These are phyloP conservation scores for Dentipellis fragilis DNA, from an alignment of 768 basidiomycete species.

Conservation along the genomic window DNA sequence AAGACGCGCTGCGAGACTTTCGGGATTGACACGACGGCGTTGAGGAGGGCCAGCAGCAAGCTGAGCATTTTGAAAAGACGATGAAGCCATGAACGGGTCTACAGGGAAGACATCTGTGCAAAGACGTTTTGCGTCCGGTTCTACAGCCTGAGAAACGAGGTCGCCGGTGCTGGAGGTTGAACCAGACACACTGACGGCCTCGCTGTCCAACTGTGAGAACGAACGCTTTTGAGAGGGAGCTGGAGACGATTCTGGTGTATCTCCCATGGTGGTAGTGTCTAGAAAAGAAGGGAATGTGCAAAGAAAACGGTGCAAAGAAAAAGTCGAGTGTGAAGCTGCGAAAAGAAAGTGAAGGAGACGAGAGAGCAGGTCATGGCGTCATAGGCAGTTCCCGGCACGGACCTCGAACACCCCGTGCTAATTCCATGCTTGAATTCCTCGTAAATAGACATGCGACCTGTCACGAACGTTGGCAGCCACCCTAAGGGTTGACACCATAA, in stretches of 20 bases:
- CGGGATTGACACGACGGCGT: constrained; percentile 51
- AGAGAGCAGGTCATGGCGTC: not conserved
- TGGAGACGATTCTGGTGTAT: too few species aligned
- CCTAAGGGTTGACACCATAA: not conserved
- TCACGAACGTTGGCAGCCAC: too few species aligned
- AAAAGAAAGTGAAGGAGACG: not conserved
- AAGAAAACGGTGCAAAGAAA: not conserved
- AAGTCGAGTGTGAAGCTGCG: not conserved
- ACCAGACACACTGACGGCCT: too few species aligned
- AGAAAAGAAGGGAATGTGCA: not conserved
- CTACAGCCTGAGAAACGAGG: not conserved
- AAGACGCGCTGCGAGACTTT: constrained; percentile 56
- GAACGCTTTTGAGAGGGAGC: too few species aligned
- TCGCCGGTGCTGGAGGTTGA: too few species aligned
- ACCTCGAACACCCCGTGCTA: not conserved
- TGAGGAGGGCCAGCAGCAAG: constrained; percentile 16
- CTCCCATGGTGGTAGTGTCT: too few species aligned
- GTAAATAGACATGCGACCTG: too few species aligned
- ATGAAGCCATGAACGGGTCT: not conserved
- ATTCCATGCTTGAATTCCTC: not conserved
- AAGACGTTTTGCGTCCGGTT: not conserved
- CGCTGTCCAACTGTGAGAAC: too few species aligned
- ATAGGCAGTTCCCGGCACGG: not conserved
- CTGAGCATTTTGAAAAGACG: not conserved
- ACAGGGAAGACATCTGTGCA: not conserved